Conservation (phyloP, 257 asterid species). For the Solanum okadae region DNA sequence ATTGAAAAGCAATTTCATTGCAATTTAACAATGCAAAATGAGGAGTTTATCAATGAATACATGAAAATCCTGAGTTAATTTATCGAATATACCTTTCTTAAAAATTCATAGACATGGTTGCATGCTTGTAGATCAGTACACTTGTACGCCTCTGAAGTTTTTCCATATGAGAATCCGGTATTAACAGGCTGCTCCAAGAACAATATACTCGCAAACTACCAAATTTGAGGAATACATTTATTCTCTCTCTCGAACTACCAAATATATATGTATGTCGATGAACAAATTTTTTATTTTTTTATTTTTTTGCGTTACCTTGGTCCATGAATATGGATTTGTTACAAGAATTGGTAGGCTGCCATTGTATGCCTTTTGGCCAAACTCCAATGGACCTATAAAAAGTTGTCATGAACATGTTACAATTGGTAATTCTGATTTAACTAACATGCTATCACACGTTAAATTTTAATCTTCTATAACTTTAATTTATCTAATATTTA, state of each 20-base stretch:
- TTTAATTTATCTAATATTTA: neutral
- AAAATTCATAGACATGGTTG: constrained; percentile 7
- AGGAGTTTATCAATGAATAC: too few relatives aligned
- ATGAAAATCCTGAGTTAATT: too few relatives aligned
- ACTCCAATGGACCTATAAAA: constrained; percentile 40
- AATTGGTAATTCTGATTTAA: too few relatives aligned
- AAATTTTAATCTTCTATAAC: too few relatives aligned
- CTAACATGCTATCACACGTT: neutral
- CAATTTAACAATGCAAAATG: too few relatives aligned
- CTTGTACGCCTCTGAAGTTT: neutral
- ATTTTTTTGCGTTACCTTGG: constrained; percentile 35
- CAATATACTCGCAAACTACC: constrained; percentile 12
- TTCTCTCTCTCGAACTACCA: neutral
- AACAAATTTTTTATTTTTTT: neutral
- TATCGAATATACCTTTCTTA: neutral
- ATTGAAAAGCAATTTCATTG: too few relatives aligned
- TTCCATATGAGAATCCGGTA: constrained; percentile 21
- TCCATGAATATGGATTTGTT: constrained; percentile 49
- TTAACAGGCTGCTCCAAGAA: constrained; percentile 19
- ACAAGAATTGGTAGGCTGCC: constrained; percentile 34
- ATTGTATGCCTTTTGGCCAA: constrained; percentile 22
- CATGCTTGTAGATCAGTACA: constrained; percentile 7
- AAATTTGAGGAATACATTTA: neutral
- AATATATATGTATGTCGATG: neutral
- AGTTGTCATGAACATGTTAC: too few relatives aligned